These are phyloP conservation scores for Fusarium domesticum DNA, from an alignment of 2,329 filamentous ascomycete genomes.

Conservation along the genomic window DNA sequence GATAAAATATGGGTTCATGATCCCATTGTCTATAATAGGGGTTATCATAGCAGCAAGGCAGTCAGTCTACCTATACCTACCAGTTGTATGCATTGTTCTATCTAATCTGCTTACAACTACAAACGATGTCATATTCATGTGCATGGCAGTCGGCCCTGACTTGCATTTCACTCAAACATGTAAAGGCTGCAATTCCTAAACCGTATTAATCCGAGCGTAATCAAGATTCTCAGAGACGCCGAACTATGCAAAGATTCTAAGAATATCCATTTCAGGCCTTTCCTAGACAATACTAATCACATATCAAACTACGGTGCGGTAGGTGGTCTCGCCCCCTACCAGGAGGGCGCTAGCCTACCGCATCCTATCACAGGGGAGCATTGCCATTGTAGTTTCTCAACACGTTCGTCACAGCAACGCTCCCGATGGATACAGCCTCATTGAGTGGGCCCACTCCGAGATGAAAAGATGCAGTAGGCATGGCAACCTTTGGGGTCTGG, in stretches of 20 bases:
- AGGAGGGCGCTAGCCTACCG: too few relatives aligned
- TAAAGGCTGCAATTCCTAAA: too few relatives aligned
- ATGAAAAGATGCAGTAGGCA: background rate
- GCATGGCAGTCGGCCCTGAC: too few relatives aligned
- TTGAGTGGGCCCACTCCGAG: background rate
- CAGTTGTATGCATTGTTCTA: background rate
- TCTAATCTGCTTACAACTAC: slow-evolving; percentile 2
- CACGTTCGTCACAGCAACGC: slow-evolving; percentile 27
- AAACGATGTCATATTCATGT: background rate
- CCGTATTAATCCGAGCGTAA: too few relatives aligned
- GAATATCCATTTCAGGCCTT: slow-evolving; percentile 9
- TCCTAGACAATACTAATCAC: slow-evolving; percentile 6
- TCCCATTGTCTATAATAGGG: too few relatives aligned
- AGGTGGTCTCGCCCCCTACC: too few relatives aligned
- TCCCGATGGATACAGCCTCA: background rate
- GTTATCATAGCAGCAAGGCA: background rate
- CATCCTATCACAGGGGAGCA: slow-evolving; percentile 11
- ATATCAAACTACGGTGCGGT: slow-evolving; percentile 1
- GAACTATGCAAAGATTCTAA: too few relatives aligned
- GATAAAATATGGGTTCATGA: too few relatives aligned
- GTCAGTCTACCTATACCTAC: background rate
- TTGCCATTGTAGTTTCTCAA: slow-evolving; percentile 16
- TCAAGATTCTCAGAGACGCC: too few relatives aligned
- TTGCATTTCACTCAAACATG: too few relatives aligned
- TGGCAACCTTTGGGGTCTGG: background rate